Evolutionary conservation across 176 grass and related monocot species (phyloP), one percentile per base, ranked within the genome.

Genomic region (Hordeum marinum): DNA sequence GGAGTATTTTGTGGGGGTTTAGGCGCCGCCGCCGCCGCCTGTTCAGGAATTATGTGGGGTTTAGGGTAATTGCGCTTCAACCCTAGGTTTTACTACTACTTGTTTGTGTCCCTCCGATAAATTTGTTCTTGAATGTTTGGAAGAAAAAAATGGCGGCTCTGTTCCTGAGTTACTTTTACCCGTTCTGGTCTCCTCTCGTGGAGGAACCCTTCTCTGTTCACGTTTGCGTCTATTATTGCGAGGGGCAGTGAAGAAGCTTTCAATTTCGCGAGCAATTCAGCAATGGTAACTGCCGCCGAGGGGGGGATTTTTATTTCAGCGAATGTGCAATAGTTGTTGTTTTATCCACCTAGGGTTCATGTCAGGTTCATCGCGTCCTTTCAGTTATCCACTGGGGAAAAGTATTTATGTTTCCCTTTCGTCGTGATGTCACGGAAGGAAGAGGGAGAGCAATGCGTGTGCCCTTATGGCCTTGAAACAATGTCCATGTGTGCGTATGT

Each of bases 401-500:
- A 48, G 41, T 24, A 4, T 24, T 54, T 74, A 42, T 42, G 26
- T 5, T 21, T 57, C 55, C 82, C 57, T 18, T 63, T 48, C 54
- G 5, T 7, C 63, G 64, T 86, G 65, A 78, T 45, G 65, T 90
- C 88, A 83, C n/a, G 9, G 9, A 72, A 42, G 63, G 71, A 62
- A 70, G 46, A 50, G 48, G 48, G 17, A 12, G 77, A 11, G 50
- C 23, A 42, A 42, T 66, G 55, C 25, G 63, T 46, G 80, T 46
- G 79, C 1, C 55, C 15, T 23, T 60, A 21, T 15, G 2, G 18
- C 78, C 55, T 48, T 55, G 23, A 63, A 25, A 72, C 31, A 63
- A 25, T 82, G 35, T 64, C 63, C 74, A 66, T 66, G 75, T 66
- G 75, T 79, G 79, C 57, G 37, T 59, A 58, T 83, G 84, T 66